phyloP scores from a whole-genome alignment of 2,329 filamentous ascomycete species.

The Penicillium sp. region DNA sequence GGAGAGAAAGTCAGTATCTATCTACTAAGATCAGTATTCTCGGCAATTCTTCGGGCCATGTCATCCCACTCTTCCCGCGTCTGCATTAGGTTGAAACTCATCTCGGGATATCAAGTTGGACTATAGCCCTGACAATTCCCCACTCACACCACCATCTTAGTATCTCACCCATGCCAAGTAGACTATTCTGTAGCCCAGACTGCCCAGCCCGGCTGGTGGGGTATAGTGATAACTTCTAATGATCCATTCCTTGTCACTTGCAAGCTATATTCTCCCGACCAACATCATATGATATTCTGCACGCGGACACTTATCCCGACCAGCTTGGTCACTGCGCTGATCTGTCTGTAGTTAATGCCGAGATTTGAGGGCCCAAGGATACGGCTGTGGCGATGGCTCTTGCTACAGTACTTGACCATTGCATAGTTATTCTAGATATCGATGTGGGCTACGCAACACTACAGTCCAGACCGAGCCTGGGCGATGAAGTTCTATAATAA shows the following conservation, averaged over 20 bases:
- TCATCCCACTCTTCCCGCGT: background rate
- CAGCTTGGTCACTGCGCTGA: background rate
- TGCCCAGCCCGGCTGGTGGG: background rate
- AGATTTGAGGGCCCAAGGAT: background rate
- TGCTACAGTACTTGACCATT: background rate
- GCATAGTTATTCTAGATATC: no score
- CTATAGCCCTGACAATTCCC: background rate
- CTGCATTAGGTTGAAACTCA: slow-evolving; percentile 3
- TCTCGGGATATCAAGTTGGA: background rate
- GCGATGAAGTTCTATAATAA: no score
- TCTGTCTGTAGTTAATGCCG: background rate
- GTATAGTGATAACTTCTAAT: background rate
- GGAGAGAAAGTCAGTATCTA: no score
- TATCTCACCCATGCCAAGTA: background rate
- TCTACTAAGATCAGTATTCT: background rate
- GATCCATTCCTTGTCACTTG: background rate
- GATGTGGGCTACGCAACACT: no score
- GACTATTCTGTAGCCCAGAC: background rate
- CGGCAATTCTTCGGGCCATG: background rate
- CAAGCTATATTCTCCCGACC: background rate
- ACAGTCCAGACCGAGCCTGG: no score
- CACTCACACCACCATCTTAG: background rate
- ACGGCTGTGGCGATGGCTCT: background rate
- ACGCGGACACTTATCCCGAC: background rate
- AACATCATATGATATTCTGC: background rate